These are phyloP conservation scores for Perkinsus olseni DNA, from an alignment of 169 alveolate genomes.

Conservation along the genomic window DNA sequence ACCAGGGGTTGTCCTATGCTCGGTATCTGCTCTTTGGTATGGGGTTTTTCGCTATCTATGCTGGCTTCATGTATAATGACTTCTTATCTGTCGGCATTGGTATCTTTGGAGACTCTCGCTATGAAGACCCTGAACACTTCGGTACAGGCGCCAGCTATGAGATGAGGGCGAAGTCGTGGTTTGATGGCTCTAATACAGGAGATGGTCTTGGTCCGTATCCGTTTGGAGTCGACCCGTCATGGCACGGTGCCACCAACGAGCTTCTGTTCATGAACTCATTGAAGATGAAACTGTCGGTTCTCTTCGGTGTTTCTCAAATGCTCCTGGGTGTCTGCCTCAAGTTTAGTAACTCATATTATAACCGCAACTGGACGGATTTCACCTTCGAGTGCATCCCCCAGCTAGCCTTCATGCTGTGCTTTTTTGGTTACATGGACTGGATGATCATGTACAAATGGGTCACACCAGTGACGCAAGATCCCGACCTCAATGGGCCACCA, in stretches of 20 bases:
- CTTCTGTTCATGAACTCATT: constrained; percentile 87
- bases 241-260: constrained; percentile 95
- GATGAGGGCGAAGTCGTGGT: neutral
- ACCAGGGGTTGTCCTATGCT: constrained; percentile 28
- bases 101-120: constrained; percentile 58
- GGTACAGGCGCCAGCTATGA: neutral
- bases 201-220: constrained; percentile 67
- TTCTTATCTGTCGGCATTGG: constrained; percentile 87
- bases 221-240: constrained; percentile 95
- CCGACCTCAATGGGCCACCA: constrained; percentile 46
- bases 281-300: constrained; percentile 96
- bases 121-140: neutral
- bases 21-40: constrained; percentile 85
- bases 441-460: constrained; percentile 90
- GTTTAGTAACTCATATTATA: constrained; percentile 84
- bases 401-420: constrained; percentile 77
- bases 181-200: neutral
- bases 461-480: constrained; percentile 55
- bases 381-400: constrained; percentile 96
- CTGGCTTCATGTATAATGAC: constrained; percentile 97
- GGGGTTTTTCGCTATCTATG: constrained; percentile 90
- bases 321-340: constrained; percentile 82
- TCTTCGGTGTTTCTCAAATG: constrained; percentile 73
- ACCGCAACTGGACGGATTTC: constrained; percentile 76
- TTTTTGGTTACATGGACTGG: constrained; percentile 92